phyloP scores from a whole-genome alignment of 257 asterid genomes.

The Sherardia arvensis region DNA sequence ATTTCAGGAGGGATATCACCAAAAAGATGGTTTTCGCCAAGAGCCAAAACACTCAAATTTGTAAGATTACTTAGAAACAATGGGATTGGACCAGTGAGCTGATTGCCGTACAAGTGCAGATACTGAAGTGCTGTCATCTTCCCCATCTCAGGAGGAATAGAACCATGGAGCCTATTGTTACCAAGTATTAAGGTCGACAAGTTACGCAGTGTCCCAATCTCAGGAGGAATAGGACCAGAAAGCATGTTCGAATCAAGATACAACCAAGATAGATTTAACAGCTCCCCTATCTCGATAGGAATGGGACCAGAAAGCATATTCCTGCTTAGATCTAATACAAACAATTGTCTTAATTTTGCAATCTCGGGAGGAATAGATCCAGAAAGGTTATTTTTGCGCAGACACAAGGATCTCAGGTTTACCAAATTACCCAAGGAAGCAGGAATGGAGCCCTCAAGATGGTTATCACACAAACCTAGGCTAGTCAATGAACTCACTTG shows the following conservation, averaged over 20 bases:
- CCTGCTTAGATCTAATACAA: neutral
- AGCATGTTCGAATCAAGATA: neutral
- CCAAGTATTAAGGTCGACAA: neutral
- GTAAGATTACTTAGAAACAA: neutral
- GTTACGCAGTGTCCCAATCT: neutral
- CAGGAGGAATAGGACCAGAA: neutral
- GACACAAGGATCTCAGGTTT: neutral
- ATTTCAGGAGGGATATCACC: neutral
- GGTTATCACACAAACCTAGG: neutral
- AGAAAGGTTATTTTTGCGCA: neutral
- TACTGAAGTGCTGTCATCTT: neutral
- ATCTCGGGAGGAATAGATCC: conserved; percentile 4
- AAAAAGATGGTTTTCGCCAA: neutral
- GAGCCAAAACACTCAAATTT: neutral
- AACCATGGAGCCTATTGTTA: neutral
- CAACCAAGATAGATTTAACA: neutral
- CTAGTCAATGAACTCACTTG: neutral
- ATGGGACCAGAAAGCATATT: neutral
- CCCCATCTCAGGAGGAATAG: neutral
- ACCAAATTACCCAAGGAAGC: conserved; percentile 1
- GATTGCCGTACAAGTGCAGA: neutral
- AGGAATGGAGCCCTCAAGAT: conserved; percentile 4
- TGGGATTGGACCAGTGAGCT: neutral
- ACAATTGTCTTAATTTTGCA: too few relatives aligned
- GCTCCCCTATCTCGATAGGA: neutral